A percentile compares a stretch with the other conserved stretches of the same genome.
These are phyloP conservation scores for Bullera alba DNA, from an alignment of 768 basidiomycete species.

Conservation along the genomic window DNA sequence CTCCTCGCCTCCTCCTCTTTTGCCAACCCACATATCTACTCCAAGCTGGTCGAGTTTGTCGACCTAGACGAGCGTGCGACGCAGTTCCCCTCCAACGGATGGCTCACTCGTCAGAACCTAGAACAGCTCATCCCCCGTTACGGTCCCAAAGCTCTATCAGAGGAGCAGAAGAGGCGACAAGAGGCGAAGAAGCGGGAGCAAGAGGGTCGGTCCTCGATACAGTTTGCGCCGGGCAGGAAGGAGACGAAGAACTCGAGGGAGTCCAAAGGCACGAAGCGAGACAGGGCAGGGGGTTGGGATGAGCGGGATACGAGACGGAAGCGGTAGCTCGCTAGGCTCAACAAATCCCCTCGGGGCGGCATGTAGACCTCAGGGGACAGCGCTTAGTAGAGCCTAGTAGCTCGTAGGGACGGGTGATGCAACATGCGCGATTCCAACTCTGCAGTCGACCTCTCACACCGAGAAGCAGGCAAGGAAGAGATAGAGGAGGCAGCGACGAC, in stretches of 20 bases:
- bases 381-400: too few relatives aligned
- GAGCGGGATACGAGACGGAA: constrained; percentile 1
- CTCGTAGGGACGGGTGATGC: too few relatives aligned
- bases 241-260: constrained; percentile 10
- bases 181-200: constrained; percentile 57
- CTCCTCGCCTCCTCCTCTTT: constrained; percentile 88
- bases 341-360: too few relatives aligned
- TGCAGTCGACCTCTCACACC: too few relatives aligned
- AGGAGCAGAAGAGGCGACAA: constrained; percentile 60
- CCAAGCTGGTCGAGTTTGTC: constrained; percentile 89
- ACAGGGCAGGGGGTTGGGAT: not conserved
- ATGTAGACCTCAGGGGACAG: too few relatives aligned
- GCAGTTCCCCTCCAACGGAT: constrained; percentile 66
- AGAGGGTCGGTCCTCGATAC: constrained; percentile 43
- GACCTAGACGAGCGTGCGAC: constrained; percentile 81
- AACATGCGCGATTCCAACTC: too few relatives aligned
- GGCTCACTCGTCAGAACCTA: constrained; percentile 56
- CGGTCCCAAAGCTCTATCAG: constrained; percentile 61
- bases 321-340: too few relatives aligned
- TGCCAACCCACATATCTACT: constrained; percentile 92
- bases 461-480: too few relatives aligned
- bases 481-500: too few relatives aligned
- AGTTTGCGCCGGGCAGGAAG: constrained; percentile 7
- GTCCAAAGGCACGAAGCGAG: not conserved
- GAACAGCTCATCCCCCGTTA: constrained; percentile 59